Conservation (phyloP, 129 eudicot genomes). For the Artemisia tridentata region DNA sequence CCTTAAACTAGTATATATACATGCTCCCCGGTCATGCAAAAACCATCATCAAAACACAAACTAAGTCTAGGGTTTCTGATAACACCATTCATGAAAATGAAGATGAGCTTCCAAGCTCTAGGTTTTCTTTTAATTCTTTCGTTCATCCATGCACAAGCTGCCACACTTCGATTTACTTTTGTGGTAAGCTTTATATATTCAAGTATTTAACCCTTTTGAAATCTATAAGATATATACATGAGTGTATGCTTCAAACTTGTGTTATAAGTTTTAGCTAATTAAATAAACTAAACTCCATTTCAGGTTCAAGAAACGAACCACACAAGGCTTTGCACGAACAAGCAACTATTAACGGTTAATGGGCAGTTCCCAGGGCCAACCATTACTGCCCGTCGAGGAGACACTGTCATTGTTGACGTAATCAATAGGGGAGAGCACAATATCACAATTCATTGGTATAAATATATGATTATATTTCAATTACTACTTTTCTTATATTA, state of each 20-base stretch:
- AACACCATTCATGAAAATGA: background rate
- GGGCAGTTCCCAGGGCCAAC: constrained; percentile 60
- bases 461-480: background rate
- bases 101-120: constrained; percentile 22
- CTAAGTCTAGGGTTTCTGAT: constrained; percentile 16
- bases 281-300: background rate
- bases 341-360: constrained; percentile 48
- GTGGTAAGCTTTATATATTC: constrained; percentile 11
- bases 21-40: constrained; percentile 21
- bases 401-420: constrained; percentile 45
- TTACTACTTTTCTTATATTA: background rate
- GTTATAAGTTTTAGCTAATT: too few relatives aligned
- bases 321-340: constrained; percentile 47
- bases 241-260: too few relatives aligned
- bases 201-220: background rate
- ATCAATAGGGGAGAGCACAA: constrained; percentile 38
- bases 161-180: constrained; percentile 30
- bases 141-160: constrained; percentile 29
- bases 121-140: constrained; percentile 25
- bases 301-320: constrained; percentile 46
- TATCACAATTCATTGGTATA: constrained; percentile 58
- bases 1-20: constrained; percentile 21
- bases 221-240: background rate
- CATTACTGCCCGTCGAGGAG: constrained; percentile 40
- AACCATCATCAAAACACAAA: constrained; percentile 6